Percentiles rank a stretch among this genome's conserved stretches.
These are phyloP conservation scores for Candida awuae DNA, from an alignment of 805 yeast species.

Conservation along the genomic window DNA sequence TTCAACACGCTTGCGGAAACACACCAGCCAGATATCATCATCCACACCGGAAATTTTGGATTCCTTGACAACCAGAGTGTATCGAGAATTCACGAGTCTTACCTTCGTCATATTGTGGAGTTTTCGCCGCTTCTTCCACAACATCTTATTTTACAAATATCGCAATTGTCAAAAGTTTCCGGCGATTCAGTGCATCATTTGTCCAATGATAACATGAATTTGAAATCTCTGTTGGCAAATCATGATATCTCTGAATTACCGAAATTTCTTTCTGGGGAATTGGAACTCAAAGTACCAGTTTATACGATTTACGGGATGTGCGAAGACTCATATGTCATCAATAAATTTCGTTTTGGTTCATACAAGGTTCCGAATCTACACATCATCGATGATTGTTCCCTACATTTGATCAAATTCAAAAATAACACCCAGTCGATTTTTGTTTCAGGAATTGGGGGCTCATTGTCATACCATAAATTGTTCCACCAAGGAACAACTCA, in stretches of 20 bases:
- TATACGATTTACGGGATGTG: conserved; percentile 72
- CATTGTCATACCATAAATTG: conserved; percentile 54
- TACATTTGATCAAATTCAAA: conserved; percentile 34
- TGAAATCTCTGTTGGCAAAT: conserved; percentile 29
- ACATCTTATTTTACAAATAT: conserved; percentile 41
- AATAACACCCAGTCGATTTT: conserved; percentile 39
- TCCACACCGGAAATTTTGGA: conserved; percentile 78
- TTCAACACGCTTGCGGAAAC: conserved; percentile 42
- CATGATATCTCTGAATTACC: conserved; percentile 45
- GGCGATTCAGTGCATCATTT: conserved; percentile 35
- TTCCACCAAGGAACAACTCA: conserved; percentile 55
- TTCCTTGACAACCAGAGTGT: conserved; percentile 57
- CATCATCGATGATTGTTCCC: conserved; percentile 51
- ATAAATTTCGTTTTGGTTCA: conserved; percentile 49
- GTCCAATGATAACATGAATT: conserved; percentile 30
- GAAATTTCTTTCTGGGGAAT: conserved; percentile 37
- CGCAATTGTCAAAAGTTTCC: conserved; percentile 40
- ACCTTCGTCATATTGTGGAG: conserved; percentile 57
- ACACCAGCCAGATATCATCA: conserved; percentile 42
- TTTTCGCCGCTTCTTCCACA: conserved; percentile 52
- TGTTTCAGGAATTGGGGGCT: conserved; percentile 67
- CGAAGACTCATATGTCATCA: conserved; percentile 63
- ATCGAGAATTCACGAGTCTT: conserved; percentile 45
- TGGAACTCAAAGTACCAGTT: conserved; percentile 47
- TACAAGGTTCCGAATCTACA: conserved; percentile 48